These are phyloP conservation scores for Scleroderma bovista DNA, from an alignment of 768 basidiomycete genomes.

Conservation along the genomic window DNA sequence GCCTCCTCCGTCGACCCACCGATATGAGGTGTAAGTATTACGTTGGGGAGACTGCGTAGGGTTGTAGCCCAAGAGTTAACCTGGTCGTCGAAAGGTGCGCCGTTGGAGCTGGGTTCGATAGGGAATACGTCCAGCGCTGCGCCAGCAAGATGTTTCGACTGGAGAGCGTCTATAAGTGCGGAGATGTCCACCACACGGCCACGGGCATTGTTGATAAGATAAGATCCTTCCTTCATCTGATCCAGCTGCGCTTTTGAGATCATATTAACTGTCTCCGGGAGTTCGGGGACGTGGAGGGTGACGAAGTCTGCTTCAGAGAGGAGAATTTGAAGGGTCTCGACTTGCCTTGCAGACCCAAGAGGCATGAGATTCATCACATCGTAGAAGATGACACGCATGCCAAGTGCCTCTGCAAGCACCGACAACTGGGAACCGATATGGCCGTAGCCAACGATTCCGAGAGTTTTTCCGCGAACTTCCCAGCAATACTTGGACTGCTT, in stretches of 20 bases:
- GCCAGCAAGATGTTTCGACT: conserved; percentile 84
- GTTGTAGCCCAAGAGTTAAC: conserved; percentile 80
- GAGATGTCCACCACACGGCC: conserved; percentile 95
- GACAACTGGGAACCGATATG: conserved; percentile 98
- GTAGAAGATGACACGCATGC: conserved; percentile 92
- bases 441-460: conserved; percentile 97
- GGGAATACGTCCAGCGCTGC: conserved; percentile 94
- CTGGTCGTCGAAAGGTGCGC: conserved; percentile 82
- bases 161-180: conserved; percentile 73
- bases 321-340: conserved; percentile 71
- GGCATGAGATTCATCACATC: conserved; percentile 98
- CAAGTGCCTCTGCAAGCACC: conserved; percentile 94
- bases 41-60: conserved; percentile 75
- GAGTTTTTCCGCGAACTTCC: conserved; percentile 96
- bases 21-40: conserved; percentile 97
- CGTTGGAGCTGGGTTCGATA: conserved; percentile 87
- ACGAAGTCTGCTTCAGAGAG: conserved; percentile 86
- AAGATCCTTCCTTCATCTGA: conserved; percentile 93
- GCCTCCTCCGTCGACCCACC: conserved; percentile 99
- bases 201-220: conserved; percentile 97
- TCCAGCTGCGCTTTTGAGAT: conserved; percentile 71
- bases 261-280: conserved; percentile 94
- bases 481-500: conserved; percentile 98
- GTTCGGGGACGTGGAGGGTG: conserved; percentile 93
- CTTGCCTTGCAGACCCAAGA: conserved; percentile 86